Conservation (phyloP, 768 basidiomycete species). For the Mycena vulgaris region DNA sequence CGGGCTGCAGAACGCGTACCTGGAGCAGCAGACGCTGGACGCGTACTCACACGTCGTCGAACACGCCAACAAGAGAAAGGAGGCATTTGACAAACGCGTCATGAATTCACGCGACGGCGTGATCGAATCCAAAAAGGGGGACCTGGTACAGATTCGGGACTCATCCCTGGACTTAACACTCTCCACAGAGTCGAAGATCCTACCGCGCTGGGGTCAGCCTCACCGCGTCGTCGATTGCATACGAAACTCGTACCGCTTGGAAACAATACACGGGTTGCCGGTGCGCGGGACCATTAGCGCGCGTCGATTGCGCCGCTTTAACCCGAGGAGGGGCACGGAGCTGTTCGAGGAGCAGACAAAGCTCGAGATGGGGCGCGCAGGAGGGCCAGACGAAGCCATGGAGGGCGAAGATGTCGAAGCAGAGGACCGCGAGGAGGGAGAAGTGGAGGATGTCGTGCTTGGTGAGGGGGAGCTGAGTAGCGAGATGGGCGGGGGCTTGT, state of each 20-base stretch:
- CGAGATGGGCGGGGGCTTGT: not conserved
- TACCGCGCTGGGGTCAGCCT: slow-evolving; percentile 51
- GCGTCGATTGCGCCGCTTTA: slow-evolving; percentile 39
- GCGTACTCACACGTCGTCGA: slow-evolving; percentile 37
- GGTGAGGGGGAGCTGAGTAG: not conserved
- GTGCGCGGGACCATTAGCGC: slow-evolving; percentile 40
- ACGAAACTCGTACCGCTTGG: slow-evolving; percentile 45
- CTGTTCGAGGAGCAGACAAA: slow-evolving; percentile 37
- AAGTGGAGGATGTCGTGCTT: slow-evolving; percentile 6
- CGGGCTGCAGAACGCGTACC: slow-evolving; percentile 28
- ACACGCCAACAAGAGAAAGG: slow-evolving; percentile 45
- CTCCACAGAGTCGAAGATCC: slow-evolving; percentile 45
- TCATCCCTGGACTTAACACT: slow-evolving; percentile 46
- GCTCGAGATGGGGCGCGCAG: slow-evolving; percentile 8
- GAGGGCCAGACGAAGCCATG: slow-evolving; percentile 5
- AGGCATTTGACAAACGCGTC: slow-evolving; percentile 45
- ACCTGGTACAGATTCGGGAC: slow-evolving; percentile 52
- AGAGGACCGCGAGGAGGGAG: slow-evolving; percentile 8
- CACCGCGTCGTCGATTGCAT: slow-evolving; percentile 25
- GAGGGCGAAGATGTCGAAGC: slow-evolving; percentile 3
- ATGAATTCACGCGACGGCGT: slow-evolving; percentile 27
- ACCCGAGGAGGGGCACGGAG: slow-evolving; percentile 38
- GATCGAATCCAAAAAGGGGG: slow-evolving; percentile 42
- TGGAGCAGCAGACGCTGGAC: slow-evolving; percentile 38
- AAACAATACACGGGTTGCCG: slow-evolving; percentile 34